These are phyloP conservation scores for Diplogelasinospora grovesii DNA, from an alignment of 495 filamentous ascomycete genomes.

Conservation along the genomic window DNA sequence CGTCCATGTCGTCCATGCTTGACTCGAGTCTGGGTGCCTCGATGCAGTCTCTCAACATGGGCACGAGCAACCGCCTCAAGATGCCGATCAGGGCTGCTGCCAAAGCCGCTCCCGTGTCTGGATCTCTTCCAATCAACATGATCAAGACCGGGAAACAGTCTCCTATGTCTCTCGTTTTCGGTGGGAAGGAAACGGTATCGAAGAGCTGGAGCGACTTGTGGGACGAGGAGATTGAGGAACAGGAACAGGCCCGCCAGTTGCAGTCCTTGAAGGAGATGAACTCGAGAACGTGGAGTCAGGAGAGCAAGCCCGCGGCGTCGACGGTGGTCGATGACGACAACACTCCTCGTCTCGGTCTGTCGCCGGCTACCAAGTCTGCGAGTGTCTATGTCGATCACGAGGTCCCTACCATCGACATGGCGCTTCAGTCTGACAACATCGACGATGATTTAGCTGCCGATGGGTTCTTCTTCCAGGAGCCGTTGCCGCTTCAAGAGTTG, in stretches of 20 bases:
- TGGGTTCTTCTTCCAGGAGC: slow-evolving; percentile 64
- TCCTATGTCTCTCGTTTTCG: slow-evolving; percentile 70
- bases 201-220: slow-evolving; percentile 98
- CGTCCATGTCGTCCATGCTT: slow-evolving; percentile 71
- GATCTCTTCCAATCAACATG: slow-evolving; percentile 70
- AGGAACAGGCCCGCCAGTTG: slow-evolving; percentile 53
- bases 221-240: slow-evolving; percentile 80
- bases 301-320: slow-evolving; percentile 49
- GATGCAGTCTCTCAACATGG: slow-evolving; percentile 49
- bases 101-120: slow-evolving; percentile 48
- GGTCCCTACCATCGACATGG: slow-evolving; percentile 32
- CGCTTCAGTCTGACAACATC: slow-evolving; percentile 37
- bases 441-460: slow-evolving; percentile 55
- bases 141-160: slow-evolving; percentile 54
- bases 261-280: slow-evolving; percentile 65
- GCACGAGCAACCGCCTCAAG: slow-evolving; percentile 32
- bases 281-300: slow-evolving; percentile 74
- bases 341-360: slow-evolving; percentile 44
- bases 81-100: slow-evolving; percentile 23
- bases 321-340: slow-evolving; percentile 31
- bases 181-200: slow-evolving; percentile 66
- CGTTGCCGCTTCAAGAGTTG: slow-evolving; percentile 35
- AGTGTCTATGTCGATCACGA: slow-evolving; percentile 34
- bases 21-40: slow-evolving; percentile 70
- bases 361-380: slow-evolving; percentile 44